phyloP scores from a whole-genome alignment of 495 filamentous ascomycete genomes.

The Rusavskia elegans region DNA sequence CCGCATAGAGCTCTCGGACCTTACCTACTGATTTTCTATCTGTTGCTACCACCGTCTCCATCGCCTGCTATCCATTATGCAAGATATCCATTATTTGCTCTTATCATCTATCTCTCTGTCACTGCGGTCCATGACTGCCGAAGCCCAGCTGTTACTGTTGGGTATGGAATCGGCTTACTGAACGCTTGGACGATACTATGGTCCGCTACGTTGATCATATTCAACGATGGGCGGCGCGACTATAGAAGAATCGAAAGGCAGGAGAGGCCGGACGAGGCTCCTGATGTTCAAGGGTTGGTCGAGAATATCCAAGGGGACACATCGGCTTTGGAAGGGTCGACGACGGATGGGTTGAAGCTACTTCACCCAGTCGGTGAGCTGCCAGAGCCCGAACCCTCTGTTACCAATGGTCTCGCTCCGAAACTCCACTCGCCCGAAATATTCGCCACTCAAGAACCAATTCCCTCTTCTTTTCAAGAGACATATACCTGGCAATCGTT shows the following conservation, averaged over 20 bases:
- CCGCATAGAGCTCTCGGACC: conserved; percentile 35
- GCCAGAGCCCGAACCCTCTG: background rate
- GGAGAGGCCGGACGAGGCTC: background rate
- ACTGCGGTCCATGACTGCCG: conserved; percentile 26
- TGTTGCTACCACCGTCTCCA: conserved; percentile 40
- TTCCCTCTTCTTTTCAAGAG: background rate
- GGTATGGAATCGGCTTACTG: conserved; percentile 53
- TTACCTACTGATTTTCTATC: conserved; percentile 36
- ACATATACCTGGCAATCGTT: conserved; percentile 53
- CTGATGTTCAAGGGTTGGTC: background rate
- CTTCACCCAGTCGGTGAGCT: background rate
- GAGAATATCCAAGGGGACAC: background rate
- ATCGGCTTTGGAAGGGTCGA: background rate
- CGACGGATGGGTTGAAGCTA: background rate
- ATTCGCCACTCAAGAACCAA: background rate
- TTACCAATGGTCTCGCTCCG: background rate
- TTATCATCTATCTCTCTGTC: conserved; percentile 30
- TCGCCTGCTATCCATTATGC: conserved; percentile 28
- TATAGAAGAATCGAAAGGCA: conserved; percentile 48
- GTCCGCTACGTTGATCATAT: conserved; percentile 43
- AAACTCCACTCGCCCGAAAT: background rate
- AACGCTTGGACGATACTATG: conserved; percentile 52
- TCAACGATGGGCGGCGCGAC: conserved; percentile 46
- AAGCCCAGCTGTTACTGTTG: conserved; percentile 39
- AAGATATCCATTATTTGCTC: conserved; percentile 37